Evolutionary conservation across 2,329 filamentous ascomycete genomes (phyloP).

Genomic region (Tolypocladium sp.): DNA sequence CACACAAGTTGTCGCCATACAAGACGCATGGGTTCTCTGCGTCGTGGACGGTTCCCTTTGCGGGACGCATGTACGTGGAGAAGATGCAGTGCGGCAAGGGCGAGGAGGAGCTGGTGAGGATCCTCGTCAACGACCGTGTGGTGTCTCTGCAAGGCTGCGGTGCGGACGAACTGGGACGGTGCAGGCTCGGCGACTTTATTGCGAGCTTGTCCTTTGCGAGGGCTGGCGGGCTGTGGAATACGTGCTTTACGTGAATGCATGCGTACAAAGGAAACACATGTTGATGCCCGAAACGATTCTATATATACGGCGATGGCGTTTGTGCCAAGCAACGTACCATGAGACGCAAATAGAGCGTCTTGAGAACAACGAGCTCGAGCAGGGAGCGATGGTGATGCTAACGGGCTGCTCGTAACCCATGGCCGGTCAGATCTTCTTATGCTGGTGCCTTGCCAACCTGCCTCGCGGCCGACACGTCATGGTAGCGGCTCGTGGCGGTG

Average conservation of each 20-base stretch:
- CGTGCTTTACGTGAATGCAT: conserved; percentile 34
- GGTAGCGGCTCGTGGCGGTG: too few relatives aligned
- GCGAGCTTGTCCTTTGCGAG: conserved; percentile 66
- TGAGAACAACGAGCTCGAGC: background rate
- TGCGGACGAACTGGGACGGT: conserved; percentile 62
- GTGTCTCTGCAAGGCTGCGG: conserved; percentile 62
- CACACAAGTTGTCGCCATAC: conserved; percentile 36
- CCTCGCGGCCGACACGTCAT: background rate
- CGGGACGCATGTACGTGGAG: conserved; percentile 73
- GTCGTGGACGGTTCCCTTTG: conserved; percentile 76
- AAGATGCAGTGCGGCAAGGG: conserved; percentile 60
- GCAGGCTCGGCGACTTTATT: conserved; percentile 61
- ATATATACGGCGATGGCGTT: too few relatives aligned
- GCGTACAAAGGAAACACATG: background rate
- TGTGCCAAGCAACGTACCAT: too few relatives aligned
- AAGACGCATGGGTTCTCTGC: conserved; percentile 62
- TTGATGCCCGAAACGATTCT: background rate
- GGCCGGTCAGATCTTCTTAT: background rate
- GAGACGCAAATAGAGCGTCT: background rate
- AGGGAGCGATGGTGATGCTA: background rate
- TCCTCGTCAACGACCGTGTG: conserved; percentile 79
- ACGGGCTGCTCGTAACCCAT: background rate
- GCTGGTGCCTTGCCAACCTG: background rate
- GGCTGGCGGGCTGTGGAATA: conserved; percentile 62
- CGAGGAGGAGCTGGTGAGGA: conserved; percentile 62